Evolutionary conservation across 2,329 filamentous ascomycete species (phyloP), one percentile per base, ranked within the genome.

Genomic region (Zelopaecilomyces penicillatus): DNA sequence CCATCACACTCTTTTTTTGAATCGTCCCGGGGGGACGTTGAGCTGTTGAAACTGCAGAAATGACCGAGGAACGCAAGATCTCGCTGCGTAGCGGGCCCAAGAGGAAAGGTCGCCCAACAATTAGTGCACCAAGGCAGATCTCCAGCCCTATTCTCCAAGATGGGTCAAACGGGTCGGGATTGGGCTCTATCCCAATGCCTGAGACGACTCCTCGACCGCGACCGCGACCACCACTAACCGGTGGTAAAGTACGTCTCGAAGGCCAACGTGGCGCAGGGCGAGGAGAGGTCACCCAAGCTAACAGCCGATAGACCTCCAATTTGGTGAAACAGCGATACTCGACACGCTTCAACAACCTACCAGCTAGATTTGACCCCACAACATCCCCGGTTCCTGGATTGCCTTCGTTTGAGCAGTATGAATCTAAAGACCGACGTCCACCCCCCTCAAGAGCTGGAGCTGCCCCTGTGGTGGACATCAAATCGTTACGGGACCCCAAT

Each of bases 321-420:
- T 73, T 97, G 43, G 90, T 98, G 47, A 97, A 97, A 70, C 79
- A 89, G 55, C 76, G 93, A 55, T 98, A 97, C 66, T 97, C 93
- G 34, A 90, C 90, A 36, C 83, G 91, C 49, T 95, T 96, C 64
- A 91, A 89, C 56, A 82, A 86, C 52, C 65, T 83, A 1, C 85
- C 85, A 1, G 69, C 79, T 48, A 82, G 87, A 56, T 85, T 81
- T 60, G 78, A 83, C 55, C 71, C 75, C 53, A 80, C 76, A 45
- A 79, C 78, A n/a, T 78, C 88, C 12, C 78, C 86, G 2, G 73
- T 95, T 51, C 91, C 93, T 1, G 65, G 43, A 26, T 37, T 48
- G 43, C 81, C 83, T 51, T 64, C 74, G 36, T 61, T 76, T 43
- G 73, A 75, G 39, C 80, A 78, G 52, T 87, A 79, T 58, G 73